These are phyloP conservation scores for Clarireedia hainanense DNA, from an alignment of 2,329 filamentous ascomycete species.

Conservation along the genomic window DNA sequence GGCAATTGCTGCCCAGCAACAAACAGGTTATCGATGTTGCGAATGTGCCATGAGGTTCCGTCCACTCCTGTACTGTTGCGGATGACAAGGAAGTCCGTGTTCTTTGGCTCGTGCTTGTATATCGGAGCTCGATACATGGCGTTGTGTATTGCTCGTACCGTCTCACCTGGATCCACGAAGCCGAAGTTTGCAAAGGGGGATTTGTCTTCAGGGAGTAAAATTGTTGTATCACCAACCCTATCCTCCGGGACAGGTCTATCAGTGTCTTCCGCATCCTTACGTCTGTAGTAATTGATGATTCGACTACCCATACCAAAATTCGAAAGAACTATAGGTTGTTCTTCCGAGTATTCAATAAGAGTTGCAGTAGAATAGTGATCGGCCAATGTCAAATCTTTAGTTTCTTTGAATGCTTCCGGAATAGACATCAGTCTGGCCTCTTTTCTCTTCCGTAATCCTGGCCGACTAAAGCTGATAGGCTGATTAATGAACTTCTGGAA, in stretches of 20 bases:
- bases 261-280: slow-evolving; percentile 59
- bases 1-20: slow-evolving; percentile 92
- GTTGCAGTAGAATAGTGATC: slow-evolving; percentile 78
- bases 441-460: slow-evolving; percentile 71
- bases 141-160: slow-evolving; percentile 85
- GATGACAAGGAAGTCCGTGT: slow-evolving; percentile 79
- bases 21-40: slow-evolving; percentile 84
- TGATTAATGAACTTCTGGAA: slow-evolving; percentile 62
- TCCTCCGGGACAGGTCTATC: slow-evolving; percentile 36
- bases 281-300: slow-evolving; percentile 92
- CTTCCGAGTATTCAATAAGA: slow-evolving; percentile 92
- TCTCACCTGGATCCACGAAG: slow-evolving; percentile 83
- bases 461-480: slow-evolving; percentile 64
- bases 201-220: slow-evolving; percentile 86
- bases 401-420: slow-evolving; percentile 69
- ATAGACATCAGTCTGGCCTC: slow-evolving; percentile 71
- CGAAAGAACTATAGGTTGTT: slow-evolving; percentile 82
- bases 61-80: slow-evolving; percentile 70
- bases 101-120: slow-evolving; percentile 73
- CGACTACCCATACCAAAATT: slow-evolving; percentile 97
- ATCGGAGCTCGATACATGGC: slow-evolving; percentile 92
- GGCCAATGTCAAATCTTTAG: slow-evolving; percentile 74
- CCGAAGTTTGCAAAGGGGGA: slow-evolving; percentile 96
- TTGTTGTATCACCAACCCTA: slow-evolving; percentile 81
- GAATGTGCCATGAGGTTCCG: slow-evolving; percentile 75